Evolutionary conservation across 768 basidiomycete genomes (phyloP), one percentile per base, ranked within the genome.

Genomic region (Lactarius psammicola): DNA sequence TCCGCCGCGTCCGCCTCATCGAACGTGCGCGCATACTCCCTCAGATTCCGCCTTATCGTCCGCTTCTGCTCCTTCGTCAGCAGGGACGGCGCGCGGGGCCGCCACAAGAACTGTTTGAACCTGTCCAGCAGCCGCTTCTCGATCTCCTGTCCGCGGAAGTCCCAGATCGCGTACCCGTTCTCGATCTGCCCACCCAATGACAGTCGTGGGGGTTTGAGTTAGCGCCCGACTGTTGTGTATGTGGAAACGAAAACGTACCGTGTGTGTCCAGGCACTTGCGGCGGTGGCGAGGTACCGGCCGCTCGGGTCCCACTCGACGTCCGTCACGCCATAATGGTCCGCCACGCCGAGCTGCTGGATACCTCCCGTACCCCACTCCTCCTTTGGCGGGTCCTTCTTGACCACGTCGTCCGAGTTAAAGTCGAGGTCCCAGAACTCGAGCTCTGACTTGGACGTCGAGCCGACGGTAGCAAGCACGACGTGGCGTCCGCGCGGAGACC

Each of bases 51-150:
- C 66, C 93, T 85, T 64, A 99, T 86, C 59, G 84, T 85, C 69
- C 87, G 87, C 73, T 97, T 94, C 66, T 94, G 87, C 59, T 97
- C 95, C 74, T 90, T 93, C 56, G 87, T 82, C 64, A 99, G 82
- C 59, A 98, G 78, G 3, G 92, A 90, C 13, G 87, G 85, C 4
- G 97, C 94, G n/a, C 97, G 89, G 30, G 96, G 95, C 40, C 97
- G 88, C 96, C 96, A 99, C 68, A 98, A 85, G 78, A 98, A 94
- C 76, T 99, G 97, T 81, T 99, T 99, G 85, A 99, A 98, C 63
- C 90, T 87, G 75, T 98, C 97, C 68, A 90, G 81, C 64, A 94
- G 86, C 59, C 89, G 87, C 75, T 92, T 91, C 74, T 90, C 84
- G n/a, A 95, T 81, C 75, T 96, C 93, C 76, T 93, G 89, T n/a